Evolutionary conservation across 2,329 filamentous ascomycete genomes (phyloP).

Genomic region (Monosporascus sp.): DNA sequence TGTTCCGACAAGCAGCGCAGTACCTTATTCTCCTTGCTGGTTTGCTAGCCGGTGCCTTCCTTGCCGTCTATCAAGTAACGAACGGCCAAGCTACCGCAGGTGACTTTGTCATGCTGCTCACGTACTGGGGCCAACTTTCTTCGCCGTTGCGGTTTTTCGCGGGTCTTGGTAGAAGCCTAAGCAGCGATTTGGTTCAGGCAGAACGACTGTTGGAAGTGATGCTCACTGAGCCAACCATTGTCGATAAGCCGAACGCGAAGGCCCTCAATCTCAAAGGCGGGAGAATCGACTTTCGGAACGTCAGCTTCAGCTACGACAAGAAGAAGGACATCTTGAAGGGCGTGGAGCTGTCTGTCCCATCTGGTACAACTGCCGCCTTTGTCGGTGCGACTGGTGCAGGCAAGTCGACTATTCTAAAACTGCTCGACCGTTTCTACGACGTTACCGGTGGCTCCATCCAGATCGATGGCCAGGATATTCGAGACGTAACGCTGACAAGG

Average conservation of each 20-base stretch:
- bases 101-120: slow-evolving; percentile 65
- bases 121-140: slow-evolving; percentile 70
- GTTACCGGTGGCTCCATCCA: slow-evolving; percentile 39
- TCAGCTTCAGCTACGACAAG: slow-evolving; percentile 55
- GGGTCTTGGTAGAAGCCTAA: slow-evolving; percentile 49
- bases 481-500: slow-evolving; percentile 34
- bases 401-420: slow-evolving; percentile 44
- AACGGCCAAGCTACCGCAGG: slow-evolving; percentile 56
- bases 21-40: slow-evolving; percentile 63
- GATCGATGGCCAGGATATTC: slow-evolving; percentile 41
- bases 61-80: slow-evolving; percentile 62
- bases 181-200: slow-evolving; percentile 52
- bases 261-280: slow-evolving; percentile 48
- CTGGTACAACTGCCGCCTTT: slow-evolving; percentile 53
- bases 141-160: slow-evolving; percentile 67
- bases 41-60: slow-evolving; percentile 57
- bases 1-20: slow-evolving; percentile 50
- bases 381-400: slow-evolving; percentile 55
- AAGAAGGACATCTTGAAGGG: slow-evolving; percentile 53
- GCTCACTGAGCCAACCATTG: slow-evolving; percentile 50
- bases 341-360: slow-evolving; percentile 44
- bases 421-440: slow-evolving; percentile 48
- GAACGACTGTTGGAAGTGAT: slow-evolving; percentile 54
- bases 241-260: slow-evolving; percentile 45
- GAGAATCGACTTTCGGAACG: slow-evolving; percentile 48